Conservation (phyloP, 805 yeast genomes). For the Spencermartinsiella europaea region DNA sequence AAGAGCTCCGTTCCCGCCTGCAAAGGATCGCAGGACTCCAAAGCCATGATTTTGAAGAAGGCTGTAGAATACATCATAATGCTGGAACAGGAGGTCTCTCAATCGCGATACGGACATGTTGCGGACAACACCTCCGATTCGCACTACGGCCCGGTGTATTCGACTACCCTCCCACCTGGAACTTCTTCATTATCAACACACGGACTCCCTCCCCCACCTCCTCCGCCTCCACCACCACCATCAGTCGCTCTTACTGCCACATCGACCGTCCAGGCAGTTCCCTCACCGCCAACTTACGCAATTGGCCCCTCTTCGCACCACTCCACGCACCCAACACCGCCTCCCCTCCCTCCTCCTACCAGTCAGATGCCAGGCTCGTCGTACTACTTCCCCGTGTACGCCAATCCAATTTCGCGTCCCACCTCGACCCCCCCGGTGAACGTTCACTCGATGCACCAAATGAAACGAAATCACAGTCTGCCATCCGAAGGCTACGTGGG, state of each 20-base stretch:
- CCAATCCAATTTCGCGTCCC: slow-evolving; percentile 10
- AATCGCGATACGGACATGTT: slow-evolving; percentile 13
- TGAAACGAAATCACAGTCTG: background rate
- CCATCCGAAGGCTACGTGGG: background rate
- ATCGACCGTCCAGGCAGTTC: background rate
- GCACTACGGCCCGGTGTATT: slow-evolving; percentile 1
- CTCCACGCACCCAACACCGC: slow-evolving; percentile 7
- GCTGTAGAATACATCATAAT: slow-evolving; percentile 40
- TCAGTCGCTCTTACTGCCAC: slow-evolving; percentile 1
- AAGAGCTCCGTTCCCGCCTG: slow-evolving; percentile 38
- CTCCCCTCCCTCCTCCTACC: slow-evolving; percentile 2
- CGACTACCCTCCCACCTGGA: background rate
- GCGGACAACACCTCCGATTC: background rate
- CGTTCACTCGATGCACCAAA: slow-evolving; percentile 1
- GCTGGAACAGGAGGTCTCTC: slow-evolving; percentile 30
- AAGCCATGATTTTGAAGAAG: slow-evolving; percentile 40
- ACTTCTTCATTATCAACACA: slow-evolving; percentile 1
- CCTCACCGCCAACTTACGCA: background rate
- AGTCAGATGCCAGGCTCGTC: slow-evolving; percentile 3
- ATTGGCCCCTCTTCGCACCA: background rate
- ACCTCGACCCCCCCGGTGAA: slow-evolving; percentile 13
- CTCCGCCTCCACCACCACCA: slow-evolving; percentile 5
- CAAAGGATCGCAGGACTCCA: slow-evolving; percentile 40
- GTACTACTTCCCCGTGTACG: slow-evolving; percentile 3
- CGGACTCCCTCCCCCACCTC: slow-evolving; percentile 3